Conservation (phyloP, 2,329 filamentous ascomycete species). For the Calonectria fujianensis region DNA sequence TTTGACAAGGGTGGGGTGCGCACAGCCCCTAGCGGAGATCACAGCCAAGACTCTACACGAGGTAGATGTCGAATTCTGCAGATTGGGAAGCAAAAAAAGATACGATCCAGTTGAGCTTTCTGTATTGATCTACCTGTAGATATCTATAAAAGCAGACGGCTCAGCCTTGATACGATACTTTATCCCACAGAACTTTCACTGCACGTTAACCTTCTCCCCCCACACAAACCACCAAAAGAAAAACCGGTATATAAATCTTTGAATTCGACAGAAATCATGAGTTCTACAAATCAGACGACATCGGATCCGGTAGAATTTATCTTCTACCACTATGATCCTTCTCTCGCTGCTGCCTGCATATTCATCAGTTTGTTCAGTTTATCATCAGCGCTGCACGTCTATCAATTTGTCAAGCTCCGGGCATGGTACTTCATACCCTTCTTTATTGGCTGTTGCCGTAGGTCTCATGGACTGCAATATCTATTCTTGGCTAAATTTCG, state of each 20-base stretch:
- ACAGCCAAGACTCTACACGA: not conserved
- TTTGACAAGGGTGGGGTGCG: not conserved
- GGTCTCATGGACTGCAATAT: conserved; percentile 28
- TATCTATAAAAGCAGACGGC: not conserved
- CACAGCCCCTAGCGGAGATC: not conserved
- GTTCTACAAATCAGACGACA: conserved; percentile 1
- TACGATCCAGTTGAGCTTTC: no score
- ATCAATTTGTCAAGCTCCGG: conserved; percentile 60
- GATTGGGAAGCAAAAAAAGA: no score
- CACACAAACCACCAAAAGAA: no score
- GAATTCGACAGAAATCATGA: not conserved
- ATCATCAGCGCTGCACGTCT: conserved; percentile 58
- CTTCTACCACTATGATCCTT: conserved; percentile 67
- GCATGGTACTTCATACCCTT: conserved; percentile 71
- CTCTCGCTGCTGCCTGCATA: conserved; percentile 61
- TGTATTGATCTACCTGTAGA: no score
- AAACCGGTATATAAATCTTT: no score
- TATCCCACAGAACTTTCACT: no score
- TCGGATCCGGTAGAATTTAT: not conserved
- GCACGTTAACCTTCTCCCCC: no score
- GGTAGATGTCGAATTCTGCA: no score
- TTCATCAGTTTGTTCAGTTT: conserved; percentile 63
- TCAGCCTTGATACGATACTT: no score
- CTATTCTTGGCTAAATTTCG: no score
- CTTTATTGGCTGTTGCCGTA: conserved; percentile 67